A percentile compares a stretch with the other conserved stretches of the same genome.
These are phyloP conservation scores for Syncephalastrum contaminatum DNA, from an alignment of 371 early-diverging fungal genomes.

Conservation along the genomic window DNA sequence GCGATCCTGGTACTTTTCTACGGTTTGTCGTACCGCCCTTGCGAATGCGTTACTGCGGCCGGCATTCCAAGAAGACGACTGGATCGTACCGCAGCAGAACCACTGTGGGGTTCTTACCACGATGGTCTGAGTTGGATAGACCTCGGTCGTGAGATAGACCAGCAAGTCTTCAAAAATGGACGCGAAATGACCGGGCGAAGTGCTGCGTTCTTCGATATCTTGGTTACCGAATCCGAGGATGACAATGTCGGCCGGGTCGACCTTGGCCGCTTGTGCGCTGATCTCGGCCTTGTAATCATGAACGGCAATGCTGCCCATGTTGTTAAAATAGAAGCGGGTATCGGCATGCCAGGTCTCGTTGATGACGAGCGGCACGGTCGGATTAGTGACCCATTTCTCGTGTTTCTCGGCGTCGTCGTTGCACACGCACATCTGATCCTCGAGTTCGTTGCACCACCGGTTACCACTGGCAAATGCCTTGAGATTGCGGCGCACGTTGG, in stretches of 20 bases:
- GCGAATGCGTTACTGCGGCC: conserved; percentile 41
- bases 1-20: conserved; percentile 9
- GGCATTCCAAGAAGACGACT: conserved; percentile 35
- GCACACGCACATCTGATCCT: conserved; percentile 17
- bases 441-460: conserved; percentile 30
- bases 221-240: conserved; percentile 36
- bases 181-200: conserved; percentile 26
- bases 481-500: conserved; percentile 35
- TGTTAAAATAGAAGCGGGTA: conserved; percentile 30
- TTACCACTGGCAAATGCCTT: conserved; percentile 31
- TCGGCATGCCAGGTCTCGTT: conserved; percentile 33
- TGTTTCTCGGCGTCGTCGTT: conserved; percentile 29
- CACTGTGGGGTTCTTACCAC: conserved; percentile 40
- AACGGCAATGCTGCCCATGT: conserved; percentile 15
- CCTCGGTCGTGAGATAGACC: conserved; percentile 8
- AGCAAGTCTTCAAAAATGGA: conserved; percentile 19
- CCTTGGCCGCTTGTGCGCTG: conserved; percentile 1
- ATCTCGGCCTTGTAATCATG: conserved; percentile 13
- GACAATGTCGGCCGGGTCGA: conserved; percentile 29
- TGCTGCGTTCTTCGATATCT: conserved; percentile 22
- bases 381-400: conserved; percentile 26
- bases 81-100: conserved; percentile 30
- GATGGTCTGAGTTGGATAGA: conserved; percentile 36
- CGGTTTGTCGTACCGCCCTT: conserved; percentile 21
- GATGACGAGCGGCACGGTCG: conserved; percentile 24